Conservation (phyloP, 352 stramenopile genomes). For the Phytophthora megakarya region DNA sequence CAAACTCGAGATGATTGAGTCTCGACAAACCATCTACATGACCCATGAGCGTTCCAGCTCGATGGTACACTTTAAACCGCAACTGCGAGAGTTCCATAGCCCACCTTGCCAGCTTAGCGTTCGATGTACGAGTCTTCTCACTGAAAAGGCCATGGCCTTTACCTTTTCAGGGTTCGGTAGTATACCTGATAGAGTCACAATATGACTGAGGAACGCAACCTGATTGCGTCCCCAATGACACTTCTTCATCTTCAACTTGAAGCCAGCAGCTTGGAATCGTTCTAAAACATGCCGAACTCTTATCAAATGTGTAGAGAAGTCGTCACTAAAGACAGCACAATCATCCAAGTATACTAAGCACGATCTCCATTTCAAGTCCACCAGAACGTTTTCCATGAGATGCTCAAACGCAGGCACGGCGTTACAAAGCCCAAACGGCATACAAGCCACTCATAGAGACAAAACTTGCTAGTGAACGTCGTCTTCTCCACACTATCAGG, state of each 20-base stretch:
- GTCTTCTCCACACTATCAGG: not conserved
- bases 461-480: not conserved
- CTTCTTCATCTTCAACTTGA: conserved; percentile 16
- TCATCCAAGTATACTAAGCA: conserved; percentile 7
- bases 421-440: conserved; percentile 13
- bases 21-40: too few species aligned
- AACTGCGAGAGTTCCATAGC: too few species aligned
- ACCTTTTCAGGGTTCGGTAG: not conserved
- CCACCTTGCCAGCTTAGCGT: too few species aligned
- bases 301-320: conserved; percentile 4
- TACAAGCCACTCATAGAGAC: not conserved
- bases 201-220: conserved; percentile 5
- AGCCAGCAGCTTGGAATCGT: not conserved
- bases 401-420: not conserved
- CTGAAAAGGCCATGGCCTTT: not conserved
- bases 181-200: not conserved
- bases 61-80: too few species aligned
- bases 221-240: conserved; percentile 10
- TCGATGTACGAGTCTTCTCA: too few species aligned
- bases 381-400: conserved; percentile 3
- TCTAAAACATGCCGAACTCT: not conserved
- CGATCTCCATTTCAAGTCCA: conserved; percentile 9
- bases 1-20: too few species aligned
- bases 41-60: too few species aligned
- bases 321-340: conserved; percentile 2